phyloP scores from a whole-genome alignment of 2,329 filamentous ascomycete genomes.

The Metarhizium robertsii region DNA sequence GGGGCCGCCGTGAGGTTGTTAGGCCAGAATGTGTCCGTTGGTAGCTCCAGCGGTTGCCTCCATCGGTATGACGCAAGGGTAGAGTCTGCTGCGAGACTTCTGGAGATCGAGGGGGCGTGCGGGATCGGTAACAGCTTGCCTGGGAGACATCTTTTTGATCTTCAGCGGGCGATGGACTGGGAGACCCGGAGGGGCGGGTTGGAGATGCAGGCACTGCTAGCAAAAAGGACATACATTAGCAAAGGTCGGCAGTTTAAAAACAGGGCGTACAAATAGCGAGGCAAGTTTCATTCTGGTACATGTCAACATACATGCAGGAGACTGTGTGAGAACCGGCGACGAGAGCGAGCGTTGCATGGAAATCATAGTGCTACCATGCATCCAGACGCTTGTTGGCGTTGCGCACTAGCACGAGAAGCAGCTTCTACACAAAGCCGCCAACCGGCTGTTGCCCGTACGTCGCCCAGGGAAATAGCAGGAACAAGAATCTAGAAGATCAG shows the following conservation, averaged over 20 bases:
- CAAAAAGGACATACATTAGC: slow-evolving; percentile 17
- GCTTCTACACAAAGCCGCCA: slow-evolving; percentile 18
- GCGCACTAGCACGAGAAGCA: slow-evolving; percentile 21
- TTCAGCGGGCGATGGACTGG: slow-evolving; percentile 45
- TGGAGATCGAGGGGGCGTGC: slow-evolving; percentile 42
- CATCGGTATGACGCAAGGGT: slow-evolving; percentile 34
- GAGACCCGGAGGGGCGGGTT: slow-evolving; percentile 36
- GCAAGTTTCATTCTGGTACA: neutral
- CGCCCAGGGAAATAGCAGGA: neutral
- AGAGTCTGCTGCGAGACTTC: slow-evolving; percentile 31
- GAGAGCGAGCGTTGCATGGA: slow-evolving; percentile 55
- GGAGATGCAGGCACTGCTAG: slow-evolving; percentile 24
- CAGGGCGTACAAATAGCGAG: neutral
- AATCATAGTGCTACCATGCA: slow-evolving; percentile 46
- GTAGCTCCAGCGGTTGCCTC: slow-evolving; percentile 29
- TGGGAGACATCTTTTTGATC: slow-evolving; percentile 30
- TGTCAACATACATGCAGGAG: slow-evolving; percentile 48
- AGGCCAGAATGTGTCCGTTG: slow-evolving; percentile 26
- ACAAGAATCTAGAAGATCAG: neutral
- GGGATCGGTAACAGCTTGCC: slow-evolving; percentile 42
- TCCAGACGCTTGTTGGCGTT: slow-evolving; percentile 17
- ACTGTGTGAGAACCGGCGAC: slow-evolving; percentile 49
- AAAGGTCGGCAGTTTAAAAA: slow-evolving; percentile 6
- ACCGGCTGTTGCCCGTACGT: slow-evolving; percentile 9
- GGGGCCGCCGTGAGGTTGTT: slow-evolving; percentile 35